These are phyloP conservation scores for Pseudomicrostroma phylloplanum DNA, from an alignment of 1,284 basidiomycete genomes.

Conservation along the genomic window DNA sequence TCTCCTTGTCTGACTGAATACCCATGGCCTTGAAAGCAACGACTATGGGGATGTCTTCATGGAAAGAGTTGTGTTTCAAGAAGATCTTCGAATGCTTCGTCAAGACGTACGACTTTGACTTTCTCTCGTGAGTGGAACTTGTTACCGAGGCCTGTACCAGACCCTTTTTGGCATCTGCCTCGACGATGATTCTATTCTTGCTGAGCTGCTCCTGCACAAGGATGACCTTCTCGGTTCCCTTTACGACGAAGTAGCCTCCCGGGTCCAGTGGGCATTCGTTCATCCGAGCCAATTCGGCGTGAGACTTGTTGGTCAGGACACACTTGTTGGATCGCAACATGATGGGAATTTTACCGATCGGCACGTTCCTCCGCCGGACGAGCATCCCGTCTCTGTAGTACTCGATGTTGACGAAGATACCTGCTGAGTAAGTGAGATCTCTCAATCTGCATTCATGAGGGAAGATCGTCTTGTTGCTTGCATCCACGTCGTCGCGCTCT, in stretches of 20 bases:
- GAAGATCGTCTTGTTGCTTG: constrained; percentile 76
- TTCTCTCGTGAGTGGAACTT: constrained; percentile 86
- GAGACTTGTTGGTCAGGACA: constrained; percentile 70
- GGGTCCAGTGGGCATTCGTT: constrained; percentile 96
- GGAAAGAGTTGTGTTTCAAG: constrained; percentile 95
- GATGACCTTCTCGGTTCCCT: constrained; percentile 99
- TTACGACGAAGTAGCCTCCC: constrained; percentile 97
- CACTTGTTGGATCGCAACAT: constrained; percentile 89
- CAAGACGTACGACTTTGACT: constrained; percentile 95
- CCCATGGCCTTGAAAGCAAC: constrained; percentile 85
- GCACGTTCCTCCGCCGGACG: constrained; percentile 73
- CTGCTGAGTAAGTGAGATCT: constrained; percentile 91
- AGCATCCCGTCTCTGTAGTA: constrained; percentile 89
- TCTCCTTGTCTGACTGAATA: constrained; percentile 95
- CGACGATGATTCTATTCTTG: constrained; percentile 99
- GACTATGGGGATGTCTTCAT: constrained; percentile 93
- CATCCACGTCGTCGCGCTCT: constrained; percentile 68
- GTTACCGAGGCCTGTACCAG: constrained; percentile 94
- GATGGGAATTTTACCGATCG: constrained; percentile 87
- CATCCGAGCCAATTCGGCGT: constrained; percentile 82
- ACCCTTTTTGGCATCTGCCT: constrained; percentile 70
- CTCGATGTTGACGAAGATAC: constrained; percentile 88
- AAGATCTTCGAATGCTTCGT: constrained; percentile 92
- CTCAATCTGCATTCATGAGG: constrained; percentile 96
- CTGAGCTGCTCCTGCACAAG: constrained; percentile 97